Base-by-base conservation (phyloP, 139 green algal genomes). In the Micractinium sp. region DNA sequence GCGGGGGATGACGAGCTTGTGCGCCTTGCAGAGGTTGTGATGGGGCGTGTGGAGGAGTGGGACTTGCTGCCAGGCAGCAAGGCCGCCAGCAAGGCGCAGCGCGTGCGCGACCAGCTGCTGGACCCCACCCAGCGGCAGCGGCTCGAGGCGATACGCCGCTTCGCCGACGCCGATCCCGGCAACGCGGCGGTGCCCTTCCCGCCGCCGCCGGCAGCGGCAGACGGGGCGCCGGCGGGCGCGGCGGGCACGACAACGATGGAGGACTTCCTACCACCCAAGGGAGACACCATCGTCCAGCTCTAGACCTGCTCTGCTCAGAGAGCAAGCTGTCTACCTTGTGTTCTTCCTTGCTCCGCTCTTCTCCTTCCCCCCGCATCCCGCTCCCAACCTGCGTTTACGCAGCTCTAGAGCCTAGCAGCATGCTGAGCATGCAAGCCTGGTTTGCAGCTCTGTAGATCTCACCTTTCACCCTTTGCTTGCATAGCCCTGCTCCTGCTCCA, bases 21-120 rank as follows among this genome's bases (percentile, higher is more conserved):
- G 56, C 27, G 66, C 33, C 87, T 93, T 27, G 92, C 90, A 7
- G 93, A 95, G 76, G 91, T 94, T 2, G 82, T 96, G 25, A 91
- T 95, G 85, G 94, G 93, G n/a, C 66, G 76, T 33, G 22, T 90
- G 7, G 88, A 93, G 83, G 81, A 93, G 60, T 87, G 73, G 63
- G 90, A 95, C 18, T 76, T 95, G 16, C 60, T 94, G 25, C 87
- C 86, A 2, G 61, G 38, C 22, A 29, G 35, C 33, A 78, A 89
- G 33, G 85, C 89, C 1, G 16, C 36, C 25, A 23, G 69, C 38
- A 91, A 93, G 47, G 89, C 90, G 39, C 63, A 90, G 61, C 73
- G 88, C 79, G 92, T 94, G 66, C 85, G 79, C 27, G 78, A 94
- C 79, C 81, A 93, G 56, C 81, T 95, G 35, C 85, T 93, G 19